Evolutionary conservation across 306 rosid species (phyloP).

Genomic region (Parietaria judaica): DNA sequence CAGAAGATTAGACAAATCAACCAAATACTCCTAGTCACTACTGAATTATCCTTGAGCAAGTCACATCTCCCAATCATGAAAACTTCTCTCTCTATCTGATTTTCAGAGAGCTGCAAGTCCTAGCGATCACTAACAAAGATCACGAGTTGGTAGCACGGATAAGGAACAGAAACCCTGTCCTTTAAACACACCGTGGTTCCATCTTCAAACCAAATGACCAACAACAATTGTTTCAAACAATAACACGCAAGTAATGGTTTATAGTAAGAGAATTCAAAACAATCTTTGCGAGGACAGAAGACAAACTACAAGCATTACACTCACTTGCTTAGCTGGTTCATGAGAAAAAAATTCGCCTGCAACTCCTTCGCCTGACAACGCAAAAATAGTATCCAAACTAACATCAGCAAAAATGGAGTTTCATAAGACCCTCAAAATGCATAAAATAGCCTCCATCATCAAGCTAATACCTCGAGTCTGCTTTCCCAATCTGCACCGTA

Average conservation of each 20-base stretch:
- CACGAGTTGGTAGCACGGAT: too few species aligned
- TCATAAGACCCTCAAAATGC: constrained; percentile 8
- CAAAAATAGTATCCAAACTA: constrained; percentile 5
- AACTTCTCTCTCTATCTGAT: too few species aligned
- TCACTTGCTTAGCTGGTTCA: constrained; percentile 79
- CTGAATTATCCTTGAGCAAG: too few species aligned
- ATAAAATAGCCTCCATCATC: constrained; percentile 3
- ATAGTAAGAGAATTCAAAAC: not conserved
- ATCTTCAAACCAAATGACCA: not conserved
- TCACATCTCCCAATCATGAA: too few species aligned
- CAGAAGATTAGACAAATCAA: too few species aligned
- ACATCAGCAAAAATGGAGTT: constrained; percentile 14
- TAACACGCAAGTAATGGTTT: not conserved
- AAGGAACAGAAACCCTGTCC: not conserved
- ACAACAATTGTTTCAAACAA: not conserved
- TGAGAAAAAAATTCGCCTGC: constrained; percentile 66
- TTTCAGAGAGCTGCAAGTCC: too few species aligned
- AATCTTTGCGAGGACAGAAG: not conserved
- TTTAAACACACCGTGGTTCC: not conserved
- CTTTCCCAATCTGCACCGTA: constrained; percentile 91
- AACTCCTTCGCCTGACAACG: constrained; percentile 68
- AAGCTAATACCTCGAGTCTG: constrained; percentile 69
- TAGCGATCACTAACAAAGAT: too few species aligned
- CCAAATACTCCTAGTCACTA: too few species aligned
- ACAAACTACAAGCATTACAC: constrained; percentile 17